phyloP scores from a whole-genome alignment of 805 yeast species.

The Yamadazyma tumulicola region DNA sequence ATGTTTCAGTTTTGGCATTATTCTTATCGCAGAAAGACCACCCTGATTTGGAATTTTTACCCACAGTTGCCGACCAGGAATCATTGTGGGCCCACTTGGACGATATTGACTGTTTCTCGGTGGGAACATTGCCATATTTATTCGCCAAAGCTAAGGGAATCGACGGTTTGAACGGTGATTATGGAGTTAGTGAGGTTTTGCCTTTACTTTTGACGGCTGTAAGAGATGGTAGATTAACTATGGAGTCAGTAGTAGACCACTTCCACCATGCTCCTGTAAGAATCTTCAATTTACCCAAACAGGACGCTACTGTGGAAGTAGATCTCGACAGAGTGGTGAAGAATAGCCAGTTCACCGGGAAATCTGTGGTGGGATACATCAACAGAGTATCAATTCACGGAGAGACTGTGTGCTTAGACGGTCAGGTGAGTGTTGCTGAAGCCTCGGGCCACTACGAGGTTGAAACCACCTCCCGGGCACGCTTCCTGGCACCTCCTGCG shows the following conservation, averaged over 20 bases:
- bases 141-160: slow-evolving; percentile 65
- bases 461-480: slow-evolving; percentile 36
- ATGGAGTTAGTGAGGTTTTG: slow-evolving; percentile 75
- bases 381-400: slow-evolving; percentile 81
- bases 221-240: slow-evolving; percentile 62
- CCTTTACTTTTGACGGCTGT: slow-evolving; percentile 84
- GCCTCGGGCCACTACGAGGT: slow-evolving; percentile 61
- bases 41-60: slow-evolving; percentile 69
- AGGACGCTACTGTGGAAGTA: slow-evolving; percentile 74
- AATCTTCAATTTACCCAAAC: slow-evolving; percentile 81
- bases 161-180: slow-evolving; percentile 61
- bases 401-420: slow-evolving; percentile 82
- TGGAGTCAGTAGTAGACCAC: slow-evolving; percentile 67
- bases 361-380: slow-evolving; percentile 70
- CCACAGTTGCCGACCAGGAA: slow-evolving; percentile 75
- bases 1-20: slow-evolving; percentile 76
- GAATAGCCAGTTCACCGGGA: slow-evolving; percentile 28
- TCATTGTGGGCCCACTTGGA: slow-evolving; percentile 76
- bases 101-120: slow-evolving; percentile 79
- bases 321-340: slow-evolving; percentile 64
- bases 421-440: slow-evolving; percentile 56
- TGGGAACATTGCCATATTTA: slow-evolving; percentile 74
- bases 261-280: slow-evolving; percentile 78
- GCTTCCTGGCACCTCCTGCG: slow-evolving; percentile 35
- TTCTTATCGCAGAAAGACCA: slow-evolving; percentile 72